Evolutionary conservation across 192 early-diverging fungal genomes (phyloP).

Genomic region (Podochytrium sp.): DNA sequence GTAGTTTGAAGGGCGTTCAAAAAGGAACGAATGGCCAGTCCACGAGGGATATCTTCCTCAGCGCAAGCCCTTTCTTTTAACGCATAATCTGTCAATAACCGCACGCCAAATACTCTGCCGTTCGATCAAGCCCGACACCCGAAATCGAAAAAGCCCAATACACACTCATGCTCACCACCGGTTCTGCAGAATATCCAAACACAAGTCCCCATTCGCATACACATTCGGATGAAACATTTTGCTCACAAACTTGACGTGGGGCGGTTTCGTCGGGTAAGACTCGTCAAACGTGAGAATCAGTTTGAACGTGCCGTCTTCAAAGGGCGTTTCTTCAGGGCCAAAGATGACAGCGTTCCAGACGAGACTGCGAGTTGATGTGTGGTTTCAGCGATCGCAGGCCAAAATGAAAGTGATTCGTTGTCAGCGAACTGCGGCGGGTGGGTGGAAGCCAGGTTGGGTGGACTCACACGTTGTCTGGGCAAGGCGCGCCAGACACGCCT

Average conservation of each 20-base stretch:
- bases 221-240: slow-evolving; percentile 99
- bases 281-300: slow-evolving; percentile 94
- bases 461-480: slow-evolving; percentile 84
- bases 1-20: too few species aligned
- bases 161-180: slow-evolving; percentile 64
- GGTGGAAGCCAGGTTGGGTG: neutral
- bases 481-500: slow-evolving; percentile 86
- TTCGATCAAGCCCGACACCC: neutral
- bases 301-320: slow-evolving; percentile 97
- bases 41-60: neutral
- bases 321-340: slow-evolving; percentile 89
- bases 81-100: neutral
- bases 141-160: neutral
- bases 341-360: slow-evolving; percentile 99
- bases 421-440: neutral
- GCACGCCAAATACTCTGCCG: neutral
- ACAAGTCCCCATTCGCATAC: slow-evolving; percentile 96
- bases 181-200: slow-evolving; percentile 97
- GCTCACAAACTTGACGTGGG: slow-evolving; percentile 89
- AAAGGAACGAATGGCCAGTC: too few species aligned
- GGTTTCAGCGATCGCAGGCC: neutral
- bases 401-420: neutral
- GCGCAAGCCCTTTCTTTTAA: neutral
- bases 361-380: slow-evolving; percentile 62
- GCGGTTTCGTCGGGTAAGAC: slow-evolving; percentile 97